Evolutionary conservation across 163 green algal genomes (phyloP).

Genomic region (Scenedesmus sp.): DNA sequence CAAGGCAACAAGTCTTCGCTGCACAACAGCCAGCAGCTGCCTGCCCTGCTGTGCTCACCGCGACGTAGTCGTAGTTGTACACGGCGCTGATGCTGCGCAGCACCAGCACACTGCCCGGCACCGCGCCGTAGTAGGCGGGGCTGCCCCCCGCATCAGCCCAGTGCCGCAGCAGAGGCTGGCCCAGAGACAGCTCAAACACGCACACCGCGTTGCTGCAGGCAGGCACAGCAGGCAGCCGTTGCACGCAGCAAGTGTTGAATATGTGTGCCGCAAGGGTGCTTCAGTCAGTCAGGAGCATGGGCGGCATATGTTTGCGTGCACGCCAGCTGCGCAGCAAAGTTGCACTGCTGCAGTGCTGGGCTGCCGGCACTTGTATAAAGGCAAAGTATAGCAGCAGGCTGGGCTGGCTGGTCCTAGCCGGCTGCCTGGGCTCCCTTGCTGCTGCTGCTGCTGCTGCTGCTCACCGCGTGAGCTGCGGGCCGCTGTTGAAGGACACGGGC

Average conservation of each 20-base stretch:
- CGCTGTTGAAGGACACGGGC: conserved; percentile 20
- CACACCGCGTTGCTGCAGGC: conserved; percentile 36
- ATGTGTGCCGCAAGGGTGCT: no score
- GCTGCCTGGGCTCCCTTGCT: neutral
- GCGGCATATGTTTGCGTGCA: neutral
- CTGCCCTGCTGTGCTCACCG: neutral
- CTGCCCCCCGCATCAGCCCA: conserved; percentile 19
- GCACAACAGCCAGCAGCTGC: no score
- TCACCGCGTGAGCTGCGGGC: neutral
- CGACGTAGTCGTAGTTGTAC: conserved; percentile 54
- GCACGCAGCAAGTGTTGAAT: neutral
- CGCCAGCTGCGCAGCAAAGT: neutral
- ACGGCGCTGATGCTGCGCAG: conserved; percentile 23
- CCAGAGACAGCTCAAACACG: conserved; percentile 45
- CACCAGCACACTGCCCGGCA: conserved; percentile 17
- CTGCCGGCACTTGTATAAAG: no score
- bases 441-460: neutral
- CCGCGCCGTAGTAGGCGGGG: conserved; percentile 23
- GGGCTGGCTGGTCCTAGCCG: no score
- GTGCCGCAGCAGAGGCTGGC: conserved; percentile 38
- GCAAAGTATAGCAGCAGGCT: no score
- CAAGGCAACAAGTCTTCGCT: no score
- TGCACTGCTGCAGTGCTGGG: neutral
- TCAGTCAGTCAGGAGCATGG: neutral
- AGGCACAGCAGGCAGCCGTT: neutral